Conservation (phyloP, 148 eudicot species). For the Mesembryanthemum crystallinum region DNA sequence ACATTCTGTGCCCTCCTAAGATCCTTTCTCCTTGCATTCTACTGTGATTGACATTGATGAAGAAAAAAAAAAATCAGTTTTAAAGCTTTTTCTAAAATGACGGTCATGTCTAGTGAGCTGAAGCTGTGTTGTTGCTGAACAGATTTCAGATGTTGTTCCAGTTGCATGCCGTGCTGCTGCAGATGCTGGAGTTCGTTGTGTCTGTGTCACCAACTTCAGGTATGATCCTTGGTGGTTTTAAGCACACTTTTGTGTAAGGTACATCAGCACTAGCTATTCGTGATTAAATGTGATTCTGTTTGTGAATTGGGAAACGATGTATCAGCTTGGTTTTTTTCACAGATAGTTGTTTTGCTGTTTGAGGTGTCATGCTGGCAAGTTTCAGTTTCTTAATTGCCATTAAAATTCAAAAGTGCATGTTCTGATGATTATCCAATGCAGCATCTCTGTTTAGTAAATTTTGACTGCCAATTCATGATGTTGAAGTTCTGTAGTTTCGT, state of each 20-base stretch:
- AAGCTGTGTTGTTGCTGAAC: constrained; percentile 22
- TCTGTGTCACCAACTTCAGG: constrained; percentile 97
- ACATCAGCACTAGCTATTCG: neutral
- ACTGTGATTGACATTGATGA: neutral
- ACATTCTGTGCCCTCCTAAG: constrained; percentile 6
- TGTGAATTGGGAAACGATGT: neutral
- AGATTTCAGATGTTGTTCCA: constrained; percentile 99
- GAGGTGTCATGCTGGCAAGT: neutral
- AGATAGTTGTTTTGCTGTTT: neutral
- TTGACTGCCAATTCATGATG: neutral
- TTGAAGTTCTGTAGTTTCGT: neutral
- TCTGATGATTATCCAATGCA: neutral
- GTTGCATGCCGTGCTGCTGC: constrained; percentile 99
- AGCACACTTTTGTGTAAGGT: neutral
- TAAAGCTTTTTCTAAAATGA: neutral
- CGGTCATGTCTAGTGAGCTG: neutral
- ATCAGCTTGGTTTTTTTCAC: neutral
- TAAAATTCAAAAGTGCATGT: neutral
- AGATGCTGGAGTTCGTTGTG: constrained; percentile 94
- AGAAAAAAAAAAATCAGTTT: neutral
- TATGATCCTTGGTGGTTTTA: constrained; percentile 27
- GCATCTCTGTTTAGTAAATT: neutral
- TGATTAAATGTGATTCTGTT: neutral
- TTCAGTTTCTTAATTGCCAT: neutral
- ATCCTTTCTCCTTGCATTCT: neutral